Conservation (phyloP, 2,329 filamentous ascomycete genomes). For the Monilinia fructigena region DNA sequence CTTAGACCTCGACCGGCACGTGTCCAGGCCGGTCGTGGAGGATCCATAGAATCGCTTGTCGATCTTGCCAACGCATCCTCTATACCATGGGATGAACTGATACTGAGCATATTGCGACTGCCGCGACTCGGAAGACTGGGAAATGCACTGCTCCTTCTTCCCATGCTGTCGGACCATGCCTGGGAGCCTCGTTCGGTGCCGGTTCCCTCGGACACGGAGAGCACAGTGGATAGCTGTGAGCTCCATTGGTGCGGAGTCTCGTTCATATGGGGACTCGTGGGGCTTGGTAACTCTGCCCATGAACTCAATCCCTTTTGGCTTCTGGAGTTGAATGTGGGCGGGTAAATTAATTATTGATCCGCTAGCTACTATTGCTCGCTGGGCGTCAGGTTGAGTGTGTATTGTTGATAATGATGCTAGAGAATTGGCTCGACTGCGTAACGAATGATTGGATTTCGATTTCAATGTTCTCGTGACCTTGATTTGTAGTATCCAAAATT, state of each 20-base stretch:
- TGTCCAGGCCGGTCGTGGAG: conserved; percentile 48
- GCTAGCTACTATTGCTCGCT: conserved; percentile 34
- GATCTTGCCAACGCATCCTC: conserved; percentile 30
- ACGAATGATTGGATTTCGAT: conserved; percentile 22
- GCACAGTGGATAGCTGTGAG: conserved; percentile 61
- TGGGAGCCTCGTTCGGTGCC: conserved; percentile 50
- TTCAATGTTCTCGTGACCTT: conserved; percentile 52
- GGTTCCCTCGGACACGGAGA: conserved; percentile 57
- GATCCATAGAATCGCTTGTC: conserved; percentile 47
- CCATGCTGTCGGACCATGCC: conserved; percentile 44
- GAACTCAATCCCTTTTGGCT: conserved; percentile 36
- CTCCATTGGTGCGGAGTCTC: conserved; percentile 59
- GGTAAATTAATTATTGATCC: conserved; percentile 37
- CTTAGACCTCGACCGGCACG: conserved; percentile 40
- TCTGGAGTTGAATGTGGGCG: conserved; percentile 25
- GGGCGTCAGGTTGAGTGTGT: conserved; percentile 42
- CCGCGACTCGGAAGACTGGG: conserved; percentile 47
- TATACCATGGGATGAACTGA: conserved; percentile 49
- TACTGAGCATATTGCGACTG: conserved; percentile 53
- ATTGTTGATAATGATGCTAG: conserved; percentile 56
- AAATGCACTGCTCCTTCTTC: conserved; percentile 51
- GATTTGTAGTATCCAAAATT: conserved; percentile 50
- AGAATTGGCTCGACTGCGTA: conserved; percentile 47
- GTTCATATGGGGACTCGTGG: conserved; percentile 45
- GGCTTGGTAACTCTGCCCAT: conserved; percentile 39